These are phyloP conservation scores for Bimuria novae-zelandiae DNA, from an alignment of 2,329 filamentous ascomycete species.

Conservation along the genomic window DNA sequence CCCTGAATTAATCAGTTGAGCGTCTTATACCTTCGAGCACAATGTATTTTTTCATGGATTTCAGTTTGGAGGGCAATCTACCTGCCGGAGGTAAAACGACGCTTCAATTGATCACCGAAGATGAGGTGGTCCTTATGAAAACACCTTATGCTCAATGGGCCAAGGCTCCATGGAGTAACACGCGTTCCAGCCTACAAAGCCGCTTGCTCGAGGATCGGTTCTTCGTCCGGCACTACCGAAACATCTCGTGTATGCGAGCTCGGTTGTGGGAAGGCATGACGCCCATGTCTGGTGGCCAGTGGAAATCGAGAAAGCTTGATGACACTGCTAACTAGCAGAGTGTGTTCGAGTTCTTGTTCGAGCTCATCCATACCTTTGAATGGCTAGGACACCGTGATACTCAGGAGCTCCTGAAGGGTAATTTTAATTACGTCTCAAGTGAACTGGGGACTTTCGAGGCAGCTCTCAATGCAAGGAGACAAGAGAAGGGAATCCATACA, in stretches of 20 bases:
- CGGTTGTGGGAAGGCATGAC: slow-evolving; percentile 9
- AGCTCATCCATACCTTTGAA: neutral
- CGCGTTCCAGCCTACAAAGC: neutral
- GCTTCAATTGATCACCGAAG: neutral
- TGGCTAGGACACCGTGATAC: slow-evolving; percentile 1
- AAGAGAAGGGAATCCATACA: neutral
- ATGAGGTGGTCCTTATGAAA: slow-evolving; percentile 1
- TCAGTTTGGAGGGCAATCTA: slow-evolving; percentile 8
- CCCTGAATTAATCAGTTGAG: slow-evolving; percentile 3
- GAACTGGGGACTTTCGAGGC: slow-evolving; percentile 5
- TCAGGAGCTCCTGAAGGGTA: neutral
- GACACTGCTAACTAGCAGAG: slow-evolving; percentile 8
- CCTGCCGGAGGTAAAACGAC: neutral
- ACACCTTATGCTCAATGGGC: slow-evolving; percentile 9
- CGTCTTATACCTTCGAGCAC: slow-evolving; percentile 2
- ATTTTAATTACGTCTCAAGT: slow-evolving; percentile 8
- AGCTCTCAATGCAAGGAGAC: slow-evolving; percentile 9
- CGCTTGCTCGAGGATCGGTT: neutral
- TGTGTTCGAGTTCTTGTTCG: slow-evolving; percentile 1
- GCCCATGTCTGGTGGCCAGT: slow-evolving; percentile 9
- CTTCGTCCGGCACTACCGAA: neutral
- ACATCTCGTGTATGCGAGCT: neutral
- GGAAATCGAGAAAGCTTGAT: slow-evolving; percentile 10
- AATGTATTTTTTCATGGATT: slow-evolving; percentile 7
- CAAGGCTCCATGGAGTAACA: neutral